Evolutionary conservation across 306 rosid species (phyloP), one percentile per base, ranked within the genome.

Genomic region (Trifolium repens): DNA sequence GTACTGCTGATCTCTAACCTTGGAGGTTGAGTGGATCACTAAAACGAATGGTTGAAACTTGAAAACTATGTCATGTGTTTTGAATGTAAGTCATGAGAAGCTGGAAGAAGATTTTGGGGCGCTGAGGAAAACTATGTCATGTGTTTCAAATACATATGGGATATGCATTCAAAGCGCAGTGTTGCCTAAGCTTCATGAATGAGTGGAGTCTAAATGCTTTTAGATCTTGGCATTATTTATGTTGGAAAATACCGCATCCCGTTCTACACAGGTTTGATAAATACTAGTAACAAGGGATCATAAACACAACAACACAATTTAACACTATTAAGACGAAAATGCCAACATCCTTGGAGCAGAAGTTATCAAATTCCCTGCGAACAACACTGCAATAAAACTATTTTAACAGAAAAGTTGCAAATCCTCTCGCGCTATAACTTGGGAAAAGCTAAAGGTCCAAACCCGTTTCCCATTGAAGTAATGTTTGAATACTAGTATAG

Each of bases 41-140:
- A 46, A 42, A 72, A 30, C 26, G 44, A 58, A 42, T n/a, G 32
- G 77, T 58, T 43, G 55, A 42, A 32, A 72, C 24, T 40, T 42
- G 67, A 42, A 47, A 72, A 40, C 68, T 55, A 42, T 53, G 64
- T 54, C 77, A 42, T 72, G 49, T 58, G 66, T 32, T 15, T 59
- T 11, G 17, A 8, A 58, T 55, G 67, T 71, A 17, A 4, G 44
- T 11, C 40, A 72, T n/a, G 30, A 26, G 47, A 72, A 40, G 67
- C 30, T 58, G 42, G 42, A 57, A 26, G 30, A 57, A 71, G 37
- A 13, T 55, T 43, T 26, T 26, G 44, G 46, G 30, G 17, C 63
- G 8, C 8, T 14, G 16, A 7, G 44, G 39, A 67, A 44, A 67
- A 46, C 22, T 22, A 22, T 22, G 24, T 22, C 24, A 22, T 22